These are phyloP conservation scores for Cyberlindnera mrakii DNA, from an alignment of 805 yeast genomes.

Conservation along the genomic window DNA sequence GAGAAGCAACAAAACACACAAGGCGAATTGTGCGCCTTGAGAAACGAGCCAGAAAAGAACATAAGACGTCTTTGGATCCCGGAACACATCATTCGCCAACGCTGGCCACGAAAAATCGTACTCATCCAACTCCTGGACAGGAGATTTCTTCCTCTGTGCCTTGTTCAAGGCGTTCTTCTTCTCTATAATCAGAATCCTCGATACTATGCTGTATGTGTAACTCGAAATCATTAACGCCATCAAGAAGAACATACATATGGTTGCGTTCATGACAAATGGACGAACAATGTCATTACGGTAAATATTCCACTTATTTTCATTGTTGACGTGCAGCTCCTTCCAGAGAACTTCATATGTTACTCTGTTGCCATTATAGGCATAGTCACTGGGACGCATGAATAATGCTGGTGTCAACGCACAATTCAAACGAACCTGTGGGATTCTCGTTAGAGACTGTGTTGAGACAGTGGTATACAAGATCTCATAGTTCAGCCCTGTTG, in stretches of 20 bases:
- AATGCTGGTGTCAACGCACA: conserved; percentile 23
- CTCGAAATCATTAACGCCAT: conserved; percentile 13
- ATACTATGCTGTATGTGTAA: conserved; percentile 14
- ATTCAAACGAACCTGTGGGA: conserved; percentile 16
- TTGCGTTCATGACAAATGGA: conserved; percentile 17
- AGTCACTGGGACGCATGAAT: conserved; percentile 18
- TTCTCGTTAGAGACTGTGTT: conserved; percentile 22
- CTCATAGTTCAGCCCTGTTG: conserved; percentile 19
- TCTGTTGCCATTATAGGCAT: conserved; percentile 23
- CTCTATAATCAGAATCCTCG: conserved; percentile 13
- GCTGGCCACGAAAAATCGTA: conserved; percentile 23
- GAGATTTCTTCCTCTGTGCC: conserved; percentile 2
- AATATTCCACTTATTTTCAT: conserved; percentile 13
- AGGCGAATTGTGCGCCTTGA: conserved; percentile 16
- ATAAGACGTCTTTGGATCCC: conserved; percentile 11
- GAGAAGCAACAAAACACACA: conserved; percentile 6
- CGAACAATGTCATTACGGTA: conserved; percentile 23
- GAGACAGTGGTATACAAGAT: conserved; percentile 23
- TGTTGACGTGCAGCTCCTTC: conserved; percentile 20
- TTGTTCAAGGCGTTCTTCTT: conserved; percentile 12
- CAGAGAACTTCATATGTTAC: conserved; percentile 23
- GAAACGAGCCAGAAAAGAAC: conserved; percentile 13
- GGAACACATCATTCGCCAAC: conserved; percentile 20
- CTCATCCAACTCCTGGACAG: conserved; percentile 3
- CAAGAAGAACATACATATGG: conserved; percentile 13